Conservation (phyloP, 108 stramenopile species). For the Aurantiochytrium sp. region DNA sequence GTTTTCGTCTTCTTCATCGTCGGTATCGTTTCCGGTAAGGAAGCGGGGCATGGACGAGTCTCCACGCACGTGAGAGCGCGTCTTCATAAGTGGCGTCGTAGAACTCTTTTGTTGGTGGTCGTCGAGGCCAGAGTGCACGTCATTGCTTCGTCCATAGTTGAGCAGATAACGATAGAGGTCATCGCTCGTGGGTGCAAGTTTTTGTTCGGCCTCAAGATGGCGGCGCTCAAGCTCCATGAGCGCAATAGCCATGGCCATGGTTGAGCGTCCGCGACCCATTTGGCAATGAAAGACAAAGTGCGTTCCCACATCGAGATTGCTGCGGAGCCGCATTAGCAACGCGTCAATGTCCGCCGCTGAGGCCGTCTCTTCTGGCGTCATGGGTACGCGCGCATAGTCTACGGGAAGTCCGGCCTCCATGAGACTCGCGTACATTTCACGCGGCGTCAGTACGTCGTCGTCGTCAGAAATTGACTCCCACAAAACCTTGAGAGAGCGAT, state of each 20-base stretch:
- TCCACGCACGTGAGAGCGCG: background rate
- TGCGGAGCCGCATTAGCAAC: background rate
- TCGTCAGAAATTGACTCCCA: constrained; percentile 1
- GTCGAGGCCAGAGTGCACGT: background rate
- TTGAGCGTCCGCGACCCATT: background rate
- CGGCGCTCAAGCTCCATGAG: constrained; percentile 1
- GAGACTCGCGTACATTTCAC: background rate
- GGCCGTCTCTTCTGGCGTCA: background rate
- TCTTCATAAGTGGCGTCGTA: background rate
- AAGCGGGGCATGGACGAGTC: background rate
- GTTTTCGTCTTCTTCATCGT: background rate
- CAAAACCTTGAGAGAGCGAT: background rate
- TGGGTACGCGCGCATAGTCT: background rate
- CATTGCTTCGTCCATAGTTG: background rate
- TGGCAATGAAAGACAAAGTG: constrained; percentile 15
- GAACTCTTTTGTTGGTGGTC: background rate
- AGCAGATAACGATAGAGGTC: background rate
- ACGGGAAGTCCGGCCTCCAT: background rate
- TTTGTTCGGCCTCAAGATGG: background rate
- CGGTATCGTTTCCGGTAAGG: background rate
- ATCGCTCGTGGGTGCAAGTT: background rate
- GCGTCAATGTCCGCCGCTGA: background rate
- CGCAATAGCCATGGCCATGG: constrained; percentile 11
- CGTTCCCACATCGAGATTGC: background rate
- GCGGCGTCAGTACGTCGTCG: background rate